phyloP scores from a whole-genome alignment of 148 eudicot genomes.

The Nyssa sinensis region DNA sequence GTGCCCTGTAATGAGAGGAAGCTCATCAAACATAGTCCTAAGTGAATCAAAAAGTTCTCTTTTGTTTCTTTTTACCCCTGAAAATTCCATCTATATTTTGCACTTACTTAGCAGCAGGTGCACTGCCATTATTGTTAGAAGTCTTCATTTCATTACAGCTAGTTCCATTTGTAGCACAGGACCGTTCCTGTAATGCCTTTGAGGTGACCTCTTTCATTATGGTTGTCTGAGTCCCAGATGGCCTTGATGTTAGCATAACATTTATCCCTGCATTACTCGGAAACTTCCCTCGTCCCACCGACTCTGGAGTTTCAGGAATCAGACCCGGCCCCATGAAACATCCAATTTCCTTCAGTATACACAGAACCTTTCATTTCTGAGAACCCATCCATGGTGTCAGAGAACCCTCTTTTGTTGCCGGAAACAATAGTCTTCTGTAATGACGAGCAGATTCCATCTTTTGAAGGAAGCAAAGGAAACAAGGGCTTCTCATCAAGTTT shows the following conservation, averaged over 20 bases:
- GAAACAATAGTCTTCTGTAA: slow-evolving; percentile 54
- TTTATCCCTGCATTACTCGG: slow-evolving; percentile 29
- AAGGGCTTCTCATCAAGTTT: slow-evolving; percentile 80
- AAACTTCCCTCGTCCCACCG: slow-evolving; percentile 42
- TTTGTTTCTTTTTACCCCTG: no score
- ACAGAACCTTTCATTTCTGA: slow-evolving; percentile 32
- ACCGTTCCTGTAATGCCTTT: slow-evolving; percentile 42
- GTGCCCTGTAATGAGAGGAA: slow-evolving; percentile 52
- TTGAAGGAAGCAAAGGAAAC: slow-evolving; percentile 78
- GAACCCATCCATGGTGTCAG: slow-evolving; percentile 55
- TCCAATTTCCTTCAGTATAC: slow-evolving; percentile 50
- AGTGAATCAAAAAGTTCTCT: not conserved
- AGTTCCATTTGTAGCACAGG: slow-evolving; percentile 23
- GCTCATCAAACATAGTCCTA: not conserved
- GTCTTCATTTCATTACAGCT: slow-evolving; percentile 19
- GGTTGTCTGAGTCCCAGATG: slow-evolving; percentile 37
- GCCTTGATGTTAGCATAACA: slow-evolving; percentile 30
- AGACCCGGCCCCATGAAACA: slow-evolving; percentile 38
- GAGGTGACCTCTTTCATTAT: slow-evolving; percentile 33
- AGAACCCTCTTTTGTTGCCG: slow-evolving; percentile 84
- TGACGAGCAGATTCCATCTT: slow-evolving; percentile 44
- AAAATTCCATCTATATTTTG: not conserved
- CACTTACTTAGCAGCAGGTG: slow-evolving; percentile 81
- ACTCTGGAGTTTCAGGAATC: slow-evolving; percentile 39
- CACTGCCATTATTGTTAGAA: slow-evolving; percentile 36